Percentiles rank a stretch among this genome's conserved stretches.
Evolutionary conservation across 2,329 filamentous ascomycete genomes (phyloP).

Genomic region (Penicillium sp.): DNA sequence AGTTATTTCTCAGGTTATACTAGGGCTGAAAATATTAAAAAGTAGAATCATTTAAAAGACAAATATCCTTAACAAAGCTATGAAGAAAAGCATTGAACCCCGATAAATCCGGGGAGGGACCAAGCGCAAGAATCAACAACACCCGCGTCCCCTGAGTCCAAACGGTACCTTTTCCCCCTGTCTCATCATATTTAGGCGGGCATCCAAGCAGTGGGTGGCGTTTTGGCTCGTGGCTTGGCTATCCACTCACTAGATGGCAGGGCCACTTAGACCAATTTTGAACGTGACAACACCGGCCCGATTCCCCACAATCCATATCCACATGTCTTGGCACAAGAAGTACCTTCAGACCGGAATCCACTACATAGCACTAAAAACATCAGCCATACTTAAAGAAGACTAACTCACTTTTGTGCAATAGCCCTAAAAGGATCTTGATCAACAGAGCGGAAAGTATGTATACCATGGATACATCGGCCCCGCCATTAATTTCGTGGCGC

Average conservation of each 20-base stretch:
- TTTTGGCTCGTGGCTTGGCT: not conserved
- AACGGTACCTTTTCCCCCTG: not conserved
- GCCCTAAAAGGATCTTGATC: not conserved
- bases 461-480: not conserved
- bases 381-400: not conserved
- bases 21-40: too few species aligned
- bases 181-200: not conserved
- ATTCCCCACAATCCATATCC: not conserved
- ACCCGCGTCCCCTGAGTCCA: not conserved
- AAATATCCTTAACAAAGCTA: too few species aligned
- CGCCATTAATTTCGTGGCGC: constrained; percentile 17
- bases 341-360: not conserved
- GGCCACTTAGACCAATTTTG: not conserved
- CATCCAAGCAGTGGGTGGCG: not conserved
- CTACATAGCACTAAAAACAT: not conserved
- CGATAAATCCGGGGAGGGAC: not conserved
- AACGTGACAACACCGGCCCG: not conserved
- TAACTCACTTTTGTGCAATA: not conserved
- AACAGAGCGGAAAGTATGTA: not conserved
- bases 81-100: too few species aligned
- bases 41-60: too few species aligned
- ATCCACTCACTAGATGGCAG: not conserved
- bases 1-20: too few species aligned
- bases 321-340: not conserved
- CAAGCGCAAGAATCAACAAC: not conserved